phyloP scores from a whole-genome alignment of 2,329 filamentous ascomycete species.

The Elsinoe australis region DNA sequence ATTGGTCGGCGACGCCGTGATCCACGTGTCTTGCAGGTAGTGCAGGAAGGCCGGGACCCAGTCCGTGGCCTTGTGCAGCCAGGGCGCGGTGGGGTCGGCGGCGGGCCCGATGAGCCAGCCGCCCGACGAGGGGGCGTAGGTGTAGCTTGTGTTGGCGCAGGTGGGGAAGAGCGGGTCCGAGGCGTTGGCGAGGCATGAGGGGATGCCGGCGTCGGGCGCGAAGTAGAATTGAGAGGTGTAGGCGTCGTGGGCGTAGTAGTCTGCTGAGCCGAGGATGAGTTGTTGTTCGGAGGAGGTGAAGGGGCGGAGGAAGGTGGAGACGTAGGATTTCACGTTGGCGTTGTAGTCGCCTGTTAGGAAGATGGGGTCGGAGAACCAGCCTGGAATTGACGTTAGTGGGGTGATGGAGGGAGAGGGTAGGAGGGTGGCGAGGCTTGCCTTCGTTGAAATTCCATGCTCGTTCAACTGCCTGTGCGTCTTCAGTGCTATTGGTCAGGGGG shows the following conservation, averaged over 20 bases:
- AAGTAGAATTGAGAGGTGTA: conserved; percentile 25
- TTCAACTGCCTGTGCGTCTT: too few relatives aligned
- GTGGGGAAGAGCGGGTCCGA: conserved; percentile 26
- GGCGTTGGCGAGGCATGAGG: conserved; percentile 30
- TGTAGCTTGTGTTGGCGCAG: conserved; percentile 29
- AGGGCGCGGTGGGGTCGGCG: conserved; percentile 47
- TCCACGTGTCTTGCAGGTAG: conserved; percentile 56
- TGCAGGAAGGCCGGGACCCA: conserved; percentile 51
- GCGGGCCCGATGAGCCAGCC: conserved; percentile 33
- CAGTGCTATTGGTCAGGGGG: too few relatives aligned
- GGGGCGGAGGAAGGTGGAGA: conserved; percentile 40
- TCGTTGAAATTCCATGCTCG: conserved; percentile 41
- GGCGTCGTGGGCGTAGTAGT: conserved; percentile 29
- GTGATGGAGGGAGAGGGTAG: conserved; percentile 38
- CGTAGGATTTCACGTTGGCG: conserved; percentile 39
- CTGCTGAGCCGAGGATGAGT: conserved; percentile 24
- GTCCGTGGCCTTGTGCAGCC: conserved; percentile 52
- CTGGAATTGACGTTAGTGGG: conserved; percentile 39
- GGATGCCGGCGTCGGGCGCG: conserved; percentile 29
- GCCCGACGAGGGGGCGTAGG: conserved; percentile 23
- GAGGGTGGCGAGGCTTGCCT: conserved; percentile 31
- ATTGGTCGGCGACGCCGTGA: too few relatives aligned
- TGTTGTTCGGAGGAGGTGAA: conserved; percentile 43
- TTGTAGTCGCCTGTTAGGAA: conserved; percentile 48
- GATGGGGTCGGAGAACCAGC: conserved; percentile 46